These are phyloP conservation scores for Astrocystis sublimbata DNA, from an alignment of 495 filamentous ascomycete genomes.

Conservation along the genomic window DNA sequence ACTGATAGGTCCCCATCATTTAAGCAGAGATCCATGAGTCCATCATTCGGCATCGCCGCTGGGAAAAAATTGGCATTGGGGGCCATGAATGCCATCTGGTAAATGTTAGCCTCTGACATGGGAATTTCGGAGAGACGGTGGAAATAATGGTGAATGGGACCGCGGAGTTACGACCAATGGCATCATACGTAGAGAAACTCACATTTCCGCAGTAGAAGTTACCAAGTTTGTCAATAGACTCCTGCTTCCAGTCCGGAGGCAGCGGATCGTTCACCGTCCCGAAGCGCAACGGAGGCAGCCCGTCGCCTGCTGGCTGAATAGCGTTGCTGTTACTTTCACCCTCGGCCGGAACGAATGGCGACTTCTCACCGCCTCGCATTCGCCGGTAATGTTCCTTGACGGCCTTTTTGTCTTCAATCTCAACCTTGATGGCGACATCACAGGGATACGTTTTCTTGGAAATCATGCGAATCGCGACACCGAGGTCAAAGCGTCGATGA, in stretches of 20 bases:
- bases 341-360: neutral
- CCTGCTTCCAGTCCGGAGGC: constrained; percentile 70
- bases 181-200: constrained; percentile 23
- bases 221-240: constrained; percentile 73
- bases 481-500: constrained; percentile 76
- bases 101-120: too few species aligned
- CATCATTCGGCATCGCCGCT: constrained; percentile 79
- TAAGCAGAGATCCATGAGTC: constrained; percentile 79
- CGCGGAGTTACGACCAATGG: too few species aligned
- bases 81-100: constrained; percentile 91
- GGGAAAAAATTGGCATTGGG: constrained; percentile 87
- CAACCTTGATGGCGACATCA: constrained; percentile 81
- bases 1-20: constrained; percentile 74
- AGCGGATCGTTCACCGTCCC: constrained; percentile 77
- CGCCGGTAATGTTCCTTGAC: constrained; percentile 73
- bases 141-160: too few species aligned
- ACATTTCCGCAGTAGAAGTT: constrained; percentile 94
- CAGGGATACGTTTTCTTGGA: constrained; percentile 79
- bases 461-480: constrained; percentile 72
- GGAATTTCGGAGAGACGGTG: neutral
- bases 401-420: constrained; percentile 70
- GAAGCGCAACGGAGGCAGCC: constrained; percentile 72
- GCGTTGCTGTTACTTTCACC: neutral
- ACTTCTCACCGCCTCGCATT: neutral
- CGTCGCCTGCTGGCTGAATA: constrained; percentile 36